A percentile compares a stretch with the other conserved stretches of the same genome.
Evolutionary conservation across 2,329 filamentous ascomycete species (phyloP).

Genomic region (Diplocarpon mali): DNA sequence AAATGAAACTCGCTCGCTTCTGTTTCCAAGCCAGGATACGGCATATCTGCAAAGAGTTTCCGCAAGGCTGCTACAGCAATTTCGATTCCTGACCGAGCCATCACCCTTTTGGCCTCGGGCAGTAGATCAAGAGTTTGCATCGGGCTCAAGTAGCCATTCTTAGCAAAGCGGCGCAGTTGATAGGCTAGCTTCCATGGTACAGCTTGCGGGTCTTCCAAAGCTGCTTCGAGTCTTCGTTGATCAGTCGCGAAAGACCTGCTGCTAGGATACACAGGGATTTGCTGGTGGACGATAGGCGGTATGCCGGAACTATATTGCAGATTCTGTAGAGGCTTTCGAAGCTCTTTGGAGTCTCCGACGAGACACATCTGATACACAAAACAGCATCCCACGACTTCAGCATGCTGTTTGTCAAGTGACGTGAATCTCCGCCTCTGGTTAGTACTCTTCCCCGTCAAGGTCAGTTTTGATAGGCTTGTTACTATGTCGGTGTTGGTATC

Average conservation of each 20-base stretch:
- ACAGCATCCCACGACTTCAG: neutral
- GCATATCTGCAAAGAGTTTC: conserved; percentile 1
- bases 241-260: neutral
- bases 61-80: neutral
- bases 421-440: neutral
- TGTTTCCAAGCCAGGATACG: conserved; percentile 1
- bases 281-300: conserved; percentile 1
- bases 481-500: neutral
- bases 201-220: neutral
- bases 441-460: too few species aligned
- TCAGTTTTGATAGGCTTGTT: too few species aligned
- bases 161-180: conserved; percentile 2
- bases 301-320: neutral
- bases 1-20: conserved; percentile 2
- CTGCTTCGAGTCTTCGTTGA: neutral
- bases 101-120: neutral
- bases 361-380: conserved; percentile 1
- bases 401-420: neutral
- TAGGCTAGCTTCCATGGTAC: conserved; percentile 3
- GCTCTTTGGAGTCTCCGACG: neutral
- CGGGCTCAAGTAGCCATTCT: conserved; percentile 1
- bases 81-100: neutral
- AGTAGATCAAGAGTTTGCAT: neutral
- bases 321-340: neutral
- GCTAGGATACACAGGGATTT: neutral